phyloP scores from a whole-genome alignment of 805 yeast species.

The Priceomyces haplophilus region DNA sequence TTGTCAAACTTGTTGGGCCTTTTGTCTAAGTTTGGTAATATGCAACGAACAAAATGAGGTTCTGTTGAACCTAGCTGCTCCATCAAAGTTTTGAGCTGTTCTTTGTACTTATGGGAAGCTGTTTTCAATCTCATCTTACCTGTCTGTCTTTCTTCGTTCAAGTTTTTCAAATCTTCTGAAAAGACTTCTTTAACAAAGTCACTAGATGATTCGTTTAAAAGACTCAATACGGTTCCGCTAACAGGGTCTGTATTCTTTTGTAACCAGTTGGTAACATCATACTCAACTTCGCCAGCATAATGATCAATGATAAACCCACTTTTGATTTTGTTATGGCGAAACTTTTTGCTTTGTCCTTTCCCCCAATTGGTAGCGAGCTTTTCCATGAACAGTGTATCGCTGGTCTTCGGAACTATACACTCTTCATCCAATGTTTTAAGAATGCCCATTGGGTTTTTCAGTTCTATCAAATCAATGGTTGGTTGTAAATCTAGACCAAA shows the following conservation, averaged over 20 bases:
- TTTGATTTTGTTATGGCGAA: constrained; percentile 67
- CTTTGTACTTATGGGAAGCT: constrained; percentile 85
- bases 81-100: constrained; percentile 72
- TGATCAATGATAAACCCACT: constrained; percentile 83
- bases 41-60: constrained; percentile 97
- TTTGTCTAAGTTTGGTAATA: constrained; percentile 81
- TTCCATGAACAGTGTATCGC: constrained; percentile 78
- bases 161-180: constrained; percentile 29
- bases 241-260: constrained; percentile 93
- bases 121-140: constrained; percentile 52
- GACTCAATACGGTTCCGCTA: constrained; percentile 64
- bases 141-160: neutral
- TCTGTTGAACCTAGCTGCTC: constrained; percentile 72
- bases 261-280: constrained; percentile 87
- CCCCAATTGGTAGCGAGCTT: constrained; percentile 71
- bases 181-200: constrained; percentile 57
- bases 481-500: constrained; percentile 94
- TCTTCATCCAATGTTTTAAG: constrained; percentile 90
- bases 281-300: constrained; percentile 96
- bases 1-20: constrained; percentile 70
- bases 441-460: constrained; percentile 70
- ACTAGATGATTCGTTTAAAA: constrained; percentile 58
- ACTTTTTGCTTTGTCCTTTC: constrained; percentile 43
- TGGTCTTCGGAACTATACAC: constrained; percentile 88
- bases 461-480: constrained; percentile 88